phyloP scores from a whole-genome alignment of 352 stramenopile genomes.

The Globisporangium spinosum region DNA sequence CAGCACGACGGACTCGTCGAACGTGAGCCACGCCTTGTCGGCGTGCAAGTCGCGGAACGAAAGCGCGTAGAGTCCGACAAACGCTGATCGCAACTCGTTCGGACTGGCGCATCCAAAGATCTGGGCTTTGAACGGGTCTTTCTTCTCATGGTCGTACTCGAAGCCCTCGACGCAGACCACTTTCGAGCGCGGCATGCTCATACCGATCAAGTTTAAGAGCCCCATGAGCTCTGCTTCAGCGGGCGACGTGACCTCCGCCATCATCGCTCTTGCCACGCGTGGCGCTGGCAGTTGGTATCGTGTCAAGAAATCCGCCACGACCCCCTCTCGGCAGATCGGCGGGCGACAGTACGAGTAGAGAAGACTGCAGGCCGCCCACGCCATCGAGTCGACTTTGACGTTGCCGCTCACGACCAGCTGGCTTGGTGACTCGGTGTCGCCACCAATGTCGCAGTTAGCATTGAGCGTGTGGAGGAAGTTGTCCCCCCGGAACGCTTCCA shows the following conservation, averaged over 20 bases:
- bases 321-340: background rate
- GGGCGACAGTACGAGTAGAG: background rate
- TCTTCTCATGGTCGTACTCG: constrained; percentile 15
- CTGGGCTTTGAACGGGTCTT: constrained; percentile 14
- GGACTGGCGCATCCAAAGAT: constrained; percentile 33
- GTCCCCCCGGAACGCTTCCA: constrained; percentile 18
- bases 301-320: background rate
- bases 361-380: constrained; percentile 35
- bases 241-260: background rate
- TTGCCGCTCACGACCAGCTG: constrained; percentile 39
- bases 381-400: constrained; percentile 41
- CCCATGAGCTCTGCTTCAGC: constrained; percentile 33
- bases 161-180: constrained; percentile 51
- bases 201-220: constrained; percentile 46
- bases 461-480: constrained; percentile 12
- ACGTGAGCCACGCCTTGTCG: constrained; percentile 35
- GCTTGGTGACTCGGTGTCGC: constrained; percentile 12
- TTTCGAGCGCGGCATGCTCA: constrained; percentile 33
- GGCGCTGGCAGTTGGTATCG: background rate
- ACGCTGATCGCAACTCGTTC: constrained; percentile 22
- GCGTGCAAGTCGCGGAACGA: constrained; percentile 28
- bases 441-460: constrained; percentile 37
- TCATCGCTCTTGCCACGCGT: background rate
- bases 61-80: constrained; percentile 22
- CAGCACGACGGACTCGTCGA: constrained; percentile 33